Evolutionary conservation across 495 filamentous ascomycete species (phyloP), one percentile per base, ranked within the genome.

Genomic region (Glonium stellatum): DNA sequence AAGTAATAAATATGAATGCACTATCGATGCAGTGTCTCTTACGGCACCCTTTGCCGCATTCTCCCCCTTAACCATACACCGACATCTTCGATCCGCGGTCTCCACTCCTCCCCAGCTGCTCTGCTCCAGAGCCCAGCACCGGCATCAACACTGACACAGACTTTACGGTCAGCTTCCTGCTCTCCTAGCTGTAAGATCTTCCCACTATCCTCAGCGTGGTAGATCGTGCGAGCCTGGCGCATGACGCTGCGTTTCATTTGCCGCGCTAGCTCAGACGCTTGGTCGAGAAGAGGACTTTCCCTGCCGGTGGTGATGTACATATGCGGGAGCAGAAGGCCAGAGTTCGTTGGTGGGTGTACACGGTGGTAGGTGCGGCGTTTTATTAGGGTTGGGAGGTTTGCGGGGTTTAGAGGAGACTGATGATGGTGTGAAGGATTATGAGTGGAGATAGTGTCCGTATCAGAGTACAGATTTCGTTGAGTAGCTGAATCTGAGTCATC

Each of bases 331-430:
- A 22, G 48, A 6, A 69, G 53, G 21, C 35, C 57, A 36, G 27
- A 50, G 21, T 54, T 41, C 5, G 63, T 15, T 13, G 66, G 56
- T 25, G 66, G 66, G 47, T 66, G 57, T 27, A 58, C 54, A 12
- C 66, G 66, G 13, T 60, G 56, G 55, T 67, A 67, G 3, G 64
- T 51, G 27, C 61, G 65, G 53, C 61, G 61, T 49, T 58, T 52
- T 11, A 21, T 34, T n/a, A 64, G 25, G 3, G 47, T 64, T 0
- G 58, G 58, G 15, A 53, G 12, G n/a, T 50, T 53, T 15, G 53
- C 27, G 15, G 56, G 9, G 3, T 19, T 21, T 1, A 18, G 18
- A 1, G 35, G 13, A 18, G 39, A 44, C 18, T 44, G 39, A 4
- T 44, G 13, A 8, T 51, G 5, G 19, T 25, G 23, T 8, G 48